Evolutionary conservation across 148 eudicot species (phyloP).

Genomic region (Cornus controversa): DNA sequence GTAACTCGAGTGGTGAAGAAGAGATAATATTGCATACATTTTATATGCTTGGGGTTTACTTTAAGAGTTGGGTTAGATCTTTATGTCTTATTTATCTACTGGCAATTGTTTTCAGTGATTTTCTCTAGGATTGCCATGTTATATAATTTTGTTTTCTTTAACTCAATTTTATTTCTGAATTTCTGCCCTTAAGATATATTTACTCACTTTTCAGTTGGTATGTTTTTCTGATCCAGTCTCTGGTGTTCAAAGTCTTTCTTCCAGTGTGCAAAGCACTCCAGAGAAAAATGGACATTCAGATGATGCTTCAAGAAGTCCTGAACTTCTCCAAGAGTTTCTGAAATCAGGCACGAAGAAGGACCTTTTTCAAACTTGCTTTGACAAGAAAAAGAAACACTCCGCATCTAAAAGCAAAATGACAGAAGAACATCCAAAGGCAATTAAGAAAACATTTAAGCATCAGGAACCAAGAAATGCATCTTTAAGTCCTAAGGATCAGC

Average conservation of each 20-base stretch:
- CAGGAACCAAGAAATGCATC: conserved; percentile 38
- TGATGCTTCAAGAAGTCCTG: conserved; percentile 35
- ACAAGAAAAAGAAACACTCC: conserved; percentile 33
- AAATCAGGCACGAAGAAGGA: conserved; percentile 33
- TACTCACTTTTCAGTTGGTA: conserved; percentile 12
- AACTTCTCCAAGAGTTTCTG: conserved; percentile 30
- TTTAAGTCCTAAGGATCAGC: conserved; percentile 27
- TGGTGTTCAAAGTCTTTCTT: conserved; percentile 44
- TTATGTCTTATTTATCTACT: neutral
- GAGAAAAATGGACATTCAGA: conserved; percentile 26
- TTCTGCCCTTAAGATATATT: neutral
- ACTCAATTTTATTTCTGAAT: neutral
- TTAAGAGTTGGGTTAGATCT: neutral
- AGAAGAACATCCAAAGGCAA: conserved; percentile 39
- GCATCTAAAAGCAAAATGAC: conserved; percentile 40
- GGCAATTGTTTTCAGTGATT: neutral
- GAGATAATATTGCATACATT: neutral
- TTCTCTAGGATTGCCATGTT: neutral
- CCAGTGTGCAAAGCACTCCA: conserved; percentile 44
- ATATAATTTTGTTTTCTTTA: neutral
- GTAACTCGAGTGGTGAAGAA: conserved; percentile 11
- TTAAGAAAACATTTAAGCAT: conserved; percentile 37
- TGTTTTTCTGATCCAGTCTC: conserved; percentile 26
- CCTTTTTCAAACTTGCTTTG: conserved; percentile 24
- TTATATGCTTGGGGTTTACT: neutral